These are phyloP conservation scores for Erythrobasidium hasegawianum DNA, from an alignment of 1,284 basidiomycete species.

Conservation along the genomic window DNA sequence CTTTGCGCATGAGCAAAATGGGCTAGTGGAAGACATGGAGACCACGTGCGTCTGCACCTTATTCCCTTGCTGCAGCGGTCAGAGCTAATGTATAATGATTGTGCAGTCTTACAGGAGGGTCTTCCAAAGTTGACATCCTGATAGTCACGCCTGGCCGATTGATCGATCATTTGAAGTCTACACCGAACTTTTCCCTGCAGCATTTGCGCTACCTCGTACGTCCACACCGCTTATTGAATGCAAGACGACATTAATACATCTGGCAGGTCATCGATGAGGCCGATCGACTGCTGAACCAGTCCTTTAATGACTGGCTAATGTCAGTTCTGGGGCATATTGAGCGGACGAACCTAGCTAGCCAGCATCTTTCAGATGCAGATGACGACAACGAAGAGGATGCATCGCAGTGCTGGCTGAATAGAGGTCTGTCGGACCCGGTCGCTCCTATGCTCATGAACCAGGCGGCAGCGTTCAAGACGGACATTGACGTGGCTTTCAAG, in stretches of 20 bases:
- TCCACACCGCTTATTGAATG: too few relatives aligned
- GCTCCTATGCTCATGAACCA: background rate
- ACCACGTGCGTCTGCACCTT: constrained; percentile 50
- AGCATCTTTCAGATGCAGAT: constrained; percentile 3
- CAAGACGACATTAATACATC: background rate
- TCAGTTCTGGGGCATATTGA: constrained; percentile 70
- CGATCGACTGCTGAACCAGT: constrained; percentile 87
- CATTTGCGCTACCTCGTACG: constrained; percentile 84
- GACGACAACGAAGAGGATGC: background rate
- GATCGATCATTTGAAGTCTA: constrained; percentile 86
- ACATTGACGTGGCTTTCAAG: background rate
- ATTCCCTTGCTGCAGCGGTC: background rate
- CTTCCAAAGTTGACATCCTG: constrained; percentile 85
- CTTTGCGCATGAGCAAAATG: constrained; percentile 75
- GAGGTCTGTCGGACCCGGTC: background rate
- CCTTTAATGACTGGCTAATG: constrained; percentile 90
- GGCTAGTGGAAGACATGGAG: constrained; percentile 59
- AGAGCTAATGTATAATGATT: background rate
- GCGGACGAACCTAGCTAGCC: constrained; percentile 50
- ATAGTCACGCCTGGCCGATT: constrained; percentile 93
- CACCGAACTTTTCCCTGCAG: constrained; percentile 83
- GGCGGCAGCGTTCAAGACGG: background rate
- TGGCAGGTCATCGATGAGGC: constrained; percentile 92
- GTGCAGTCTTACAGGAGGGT: constrained; percentile 55
- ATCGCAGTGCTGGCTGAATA: background rate